These are phyloP conservation scores for Myxozyma lipomycoides DNA, from an alignment of 805 yeast species.

Conservation along the genomic window DNA sequence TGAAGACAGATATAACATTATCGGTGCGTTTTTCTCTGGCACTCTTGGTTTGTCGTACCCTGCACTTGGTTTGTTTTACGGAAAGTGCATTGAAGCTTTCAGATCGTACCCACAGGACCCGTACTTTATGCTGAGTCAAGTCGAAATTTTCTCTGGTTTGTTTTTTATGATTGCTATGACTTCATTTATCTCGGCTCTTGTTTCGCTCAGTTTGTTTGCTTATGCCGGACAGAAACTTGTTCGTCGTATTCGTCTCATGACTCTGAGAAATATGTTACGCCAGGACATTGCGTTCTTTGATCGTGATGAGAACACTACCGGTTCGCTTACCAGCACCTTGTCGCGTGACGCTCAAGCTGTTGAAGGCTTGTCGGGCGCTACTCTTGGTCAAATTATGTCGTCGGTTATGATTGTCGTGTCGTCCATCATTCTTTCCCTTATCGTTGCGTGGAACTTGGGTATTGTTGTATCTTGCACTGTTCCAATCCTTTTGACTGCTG, in stretches of 20 bases:
- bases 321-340: conserved; percentile 39
- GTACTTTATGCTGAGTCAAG: conserved; percentile 9
- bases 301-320: conserved; percentile 38
- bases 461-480: conserved; percentile 41
- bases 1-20: conserved; percentile 5
- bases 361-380: conserved; percentile 42
- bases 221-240: conserved; percentile 37
- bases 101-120: conserved; percentile 11
- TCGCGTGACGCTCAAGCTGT: conserved; percentile 42
- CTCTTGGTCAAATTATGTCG: conserved; percentile 40
- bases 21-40: conserved; percentile 9
- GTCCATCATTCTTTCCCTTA: conserved; percentile 41
- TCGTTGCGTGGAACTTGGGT: conserved; percentile 41
- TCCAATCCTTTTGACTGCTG: conserved; percentile 37
- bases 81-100: conserved; percentile 17
- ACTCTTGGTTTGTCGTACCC: conserved; percentile 17
- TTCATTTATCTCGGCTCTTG: conserved; percentile 5
- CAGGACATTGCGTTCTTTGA: conserved; percentile 41
- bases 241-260: conserved; percentile 35
- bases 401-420: conserved; percentile 39
- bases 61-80: conserved; percentile 22
- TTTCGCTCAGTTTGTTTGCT: conserved; percentile 30
- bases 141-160: conserved; percentile 15
- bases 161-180: conserved; percentile 17
- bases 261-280: conserved; percentile 38